Conservation (phyloP, 2,329 filamentous ascomycete genomes). For the Leptosphaerulina australis region DNA sequence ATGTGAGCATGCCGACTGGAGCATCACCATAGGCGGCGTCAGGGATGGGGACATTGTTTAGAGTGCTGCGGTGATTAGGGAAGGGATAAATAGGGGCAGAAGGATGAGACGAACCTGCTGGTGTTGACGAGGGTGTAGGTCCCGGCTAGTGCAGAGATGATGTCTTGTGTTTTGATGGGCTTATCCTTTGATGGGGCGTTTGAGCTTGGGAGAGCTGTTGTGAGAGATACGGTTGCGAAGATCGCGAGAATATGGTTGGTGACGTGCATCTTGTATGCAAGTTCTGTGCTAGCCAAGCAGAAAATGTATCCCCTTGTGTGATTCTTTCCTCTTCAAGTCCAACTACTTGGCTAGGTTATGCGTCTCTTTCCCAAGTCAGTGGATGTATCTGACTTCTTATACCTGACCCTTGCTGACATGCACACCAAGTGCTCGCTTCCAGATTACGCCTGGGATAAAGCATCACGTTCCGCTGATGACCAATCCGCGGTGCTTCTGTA, state of each 20-base stretch:
- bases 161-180: slow-evolving; percentile 9
- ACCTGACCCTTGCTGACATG: neutral
- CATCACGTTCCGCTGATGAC: neutral
- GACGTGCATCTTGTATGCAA: slow-evolving; percentile 4
- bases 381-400: slow-evolving; percentile 2
- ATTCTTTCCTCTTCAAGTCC: neutral
- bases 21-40: slow-evolving; percentile 29
- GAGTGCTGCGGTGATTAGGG: slow-evolving; percentile 18
- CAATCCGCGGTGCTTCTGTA: neutral
- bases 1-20: slow-evolving; percentile 37
- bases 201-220: slow-evolving; percentile 10
- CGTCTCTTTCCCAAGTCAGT: neutral
- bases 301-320: neutral
- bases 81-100: neutral
- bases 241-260: neutral
- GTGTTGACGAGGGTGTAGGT: slow-evolving; percentile 37
- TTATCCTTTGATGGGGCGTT: neutral
- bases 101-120: slow-evolving; percentile 15
- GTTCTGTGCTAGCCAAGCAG: neutral
- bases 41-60: slow-evolving; percentile 27
- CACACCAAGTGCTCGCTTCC: neutral
- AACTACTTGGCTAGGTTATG: neutral
- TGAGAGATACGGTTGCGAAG: slow-evolving; percentile 7
- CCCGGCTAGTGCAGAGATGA: slow-evolving; percentile 29
- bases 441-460: neutral